phyloP scores from a whole-genome alignment of 352 stramenopile genomes.

The Globisporangium ultimum region DNA sequence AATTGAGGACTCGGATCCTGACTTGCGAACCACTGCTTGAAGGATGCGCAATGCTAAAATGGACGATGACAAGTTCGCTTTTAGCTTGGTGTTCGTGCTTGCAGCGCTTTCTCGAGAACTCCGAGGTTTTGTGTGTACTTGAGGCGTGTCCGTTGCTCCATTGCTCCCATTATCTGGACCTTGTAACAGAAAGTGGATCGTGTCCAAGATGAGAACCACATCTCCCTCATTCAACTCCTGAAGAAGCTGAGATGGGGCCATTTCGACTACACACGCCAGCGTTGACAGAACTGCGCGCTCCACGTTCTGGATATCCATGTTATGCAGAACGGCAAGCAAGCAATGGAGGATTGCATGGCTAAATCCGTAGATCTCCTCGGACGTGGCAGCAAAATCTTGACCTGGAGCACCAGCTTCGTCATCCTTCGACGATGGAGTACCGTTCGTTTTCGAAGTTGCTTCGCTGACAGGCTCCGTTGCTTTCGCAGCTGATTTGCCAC shows the following conservation, averaged over 20 bases:
- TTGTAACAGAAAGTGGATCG: conserved; percentile 66
- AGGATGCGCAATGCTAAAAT: conserved; percentile 76
- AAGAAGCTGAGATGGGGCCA: conserved; percentile 60
- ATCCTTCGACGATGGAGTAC: conserved; percentile 4
- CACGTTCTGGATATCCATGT: conserved; percentile 67
- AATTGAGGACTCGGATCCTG: conserved; percentile 44
- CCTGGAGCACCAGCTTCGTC: conserved; percentile 13
- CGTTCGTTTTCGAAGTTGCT: not conserved
- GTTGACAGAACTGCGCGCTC: conserved; percentile 62
- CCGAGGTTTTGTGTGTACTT: not conserved
- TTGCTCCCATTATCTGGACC: conserved; percentile 17
- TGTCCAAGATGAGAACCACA: conserved; percentile 63
- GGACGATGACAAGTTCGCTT: conserved; percentile 47
- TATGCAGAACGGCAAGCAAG: conserved; percentile 45
- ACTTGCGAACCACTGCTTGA: conserved; percentile 67
- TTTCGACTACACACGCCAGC: conserved; percentile 67
- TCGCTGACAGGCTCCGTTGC: not conserved
- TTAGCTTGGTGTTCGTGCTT: conserved; percentile 14
- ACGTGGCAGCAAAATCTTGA: conserved; percentile 22
- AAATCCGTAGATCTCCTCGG: conserved; percentile 45
- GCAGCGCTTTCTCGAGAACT: not conserved
- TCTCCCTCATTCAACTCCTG: conserved; percentile 41
- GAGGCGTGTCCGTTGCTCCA: not conserved
- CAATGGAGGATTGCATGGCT: conserved; percentile 40
- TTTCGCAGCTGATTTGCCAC: conserved; percentile 4